Evolutionary conservation across 2,329 filamentous ascomycete species (phyloP).

Genomic region (Fusarium nygamai): DNA sequence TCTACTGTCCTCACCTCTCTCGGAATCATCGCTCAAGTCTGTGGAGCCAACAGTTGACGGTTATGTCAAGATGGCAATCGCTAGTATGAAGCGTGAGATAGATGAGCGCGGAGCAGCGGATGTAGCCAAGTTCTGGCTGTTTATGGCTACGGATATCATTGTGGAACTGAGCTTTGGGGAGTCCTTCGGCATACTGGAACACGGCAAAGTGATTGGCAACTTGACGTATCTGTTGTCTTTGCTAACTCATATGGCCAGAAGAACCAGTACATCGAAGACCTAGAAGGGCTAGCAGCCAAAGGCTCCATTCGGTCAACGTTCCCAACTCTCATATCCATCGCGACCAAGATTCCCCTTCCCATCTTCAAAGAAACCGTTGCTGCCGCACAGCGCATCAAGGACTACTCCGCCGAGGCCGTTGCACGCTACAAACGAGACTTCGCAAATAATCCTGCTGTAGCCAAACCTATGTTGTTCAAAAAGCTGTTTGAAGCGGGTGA

Average conservation of each 20-base stretch:
- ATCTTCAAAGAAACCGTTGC: background rate
- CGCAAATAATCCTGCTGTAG: background rate
- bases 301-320: background rate
- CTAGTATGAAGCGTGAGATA: background rate
- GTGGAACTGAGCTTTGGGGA: background rate
- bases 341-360: background rate
- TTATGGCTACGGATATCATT: background rate
- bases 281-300: background rate
- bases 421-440: background rate
- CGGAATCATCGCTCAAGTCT: background rate
- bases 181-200: background rate
- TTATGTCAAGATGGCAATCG: background rate
- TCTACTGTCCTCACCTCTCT: background rate
- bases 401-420: background rate
- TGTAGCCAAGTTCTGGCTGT: background rate
- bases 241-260: background rate
- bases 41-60: background rate
- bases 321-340: background rate
- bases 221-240: fast-evolving
- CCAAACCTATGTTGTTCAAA: background rate
- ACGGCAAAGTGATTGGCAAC: background rate
- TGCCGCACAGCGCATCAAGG: background rate
- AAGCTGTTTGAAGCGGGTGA: background rate
- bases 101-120: background rate
- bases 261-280: background rate